Evolutionary conservation across 73 alveolate genomes (phyloP), one percentile per base, ranked within the genome.

Genomic region (Paramecium bursaria): DNA sequence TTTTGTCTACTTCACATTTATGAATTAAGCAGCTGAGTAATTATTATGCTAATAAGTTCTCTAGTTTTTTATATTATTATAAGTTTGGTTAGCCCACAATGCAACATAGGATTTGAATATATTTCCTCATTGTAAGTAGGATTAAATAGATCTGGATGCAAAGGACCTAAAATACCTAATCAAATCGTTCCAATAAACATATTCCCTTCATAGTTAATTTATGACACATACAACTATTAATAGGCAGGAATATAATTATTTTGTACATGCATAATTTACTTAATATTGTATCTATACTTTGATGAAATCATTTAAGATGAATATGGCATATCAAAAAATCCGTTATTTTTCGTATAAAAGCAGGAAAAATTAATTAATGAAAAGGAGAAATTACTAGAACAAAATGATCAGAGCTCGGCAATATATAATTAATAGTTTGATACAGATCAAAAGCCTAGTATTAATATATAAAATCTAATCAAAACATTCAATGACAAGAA

Each of bases 281-380:
- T 77, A 1, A 4, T 86, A 35, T 73, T 92, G 75, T 91, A 90
- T 25, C 76, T 89, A 22, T 89, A 89, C 85, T 92, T 88, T 46
- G 86, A 92, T 86, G 87, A 91, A 91, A 76, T 91, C 49, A 85
- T 91, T 26, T 94, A 94, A 25, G 77, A 88, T 48, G 86, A 91
- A 75, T 88, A 85, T 85, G 96, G 96, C 23, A 86, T 91, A 21
- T 85, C 90, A 15, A 88, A 91, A 55, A 73, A 48, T 61, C 96
- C 92, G 21, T 52, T 88, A 27, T 88, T 85, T 44, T 75, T 87
- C 25, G 17, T 79, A 10, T 35, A 47, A 14, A 57, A 22, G 4
- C 27, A 57, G 4, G 33, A 23, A 57, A 50, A 30, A n/a, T 30
- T 30, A 57, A 30, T 30, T 1, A 57, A 57, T 30, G 76, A 57